These are phyloP conservation scores for Ogataea nakhonphanomensis DNA, from an alignment of 805 yeast species.

Conservation along the genomic window DNA sequence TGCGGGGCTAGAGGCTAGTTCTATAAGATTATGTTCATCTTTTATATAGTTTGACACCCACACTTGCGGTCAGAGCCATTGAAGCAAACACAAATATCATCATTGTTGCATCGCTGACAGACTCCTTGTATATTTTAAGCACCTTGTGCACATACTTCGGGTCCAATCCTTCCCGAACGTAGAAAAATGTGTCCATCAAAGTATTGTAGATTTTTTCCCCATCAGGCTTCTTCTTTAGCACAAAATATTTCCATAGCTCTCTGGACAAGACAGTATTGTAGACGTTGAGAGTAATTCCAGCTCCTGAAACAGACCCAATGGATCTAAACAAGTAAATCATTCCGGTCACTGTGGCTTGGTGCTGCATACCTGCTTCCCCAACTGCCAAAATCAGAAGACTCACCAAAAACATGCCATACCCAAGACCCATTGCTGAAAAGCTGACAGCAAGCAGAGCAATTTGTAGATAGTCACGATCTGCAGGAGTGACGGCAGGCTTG, in stretches of 20 bases:
- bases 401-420: slow-evolving; percentile 41
- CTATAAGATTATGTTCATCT: not conserved
- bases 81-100: slow-evolving; percentile 26
- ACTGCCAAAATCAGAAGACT: slow-evolving; percentile 40
- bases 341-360: slow-evolving; percentile 48
- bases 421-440: slow-evolving; percentile 33
- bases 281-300: slow-evolving; percentile 38
- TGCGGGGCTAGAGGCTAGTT: slow-evolving; percentile 13
- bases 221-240: slow-evolving; percentile 22
- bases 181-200: slow-evolving; percentile 25
- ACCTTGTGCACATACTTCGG: slow-evolving; percentile 24
- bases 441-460: slow-evolving; percentile 28
- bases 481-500: slow-evolving; percentile 22
- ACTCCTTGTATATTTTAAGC: slow-evolving; percentile 28
- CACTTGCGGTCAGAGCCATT: slow-evolving; percentile 22
- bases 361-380: slow-evolving; percentile 40
- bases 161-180: slow-evolving; percentile 31
- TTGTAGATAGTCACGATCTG: slow-evolving; percentile 16
- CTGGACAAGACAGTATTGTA: slow-evolving; percentile 33
- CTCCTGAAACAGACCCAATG: slow-evolving; percentile 45
- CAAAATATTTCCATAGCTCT: slow-evolving; percentile 33
- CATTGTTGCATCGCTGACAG: slow-evolving; percentile 27
- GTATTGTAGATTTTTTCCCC: slow-evolving; percentile 23
- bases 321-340: slow-evolving; percentile 49
- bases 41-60: slow-evolving; percentile 22